These are phyloP conservation scores for Polyporus tsugae DNA, from an alignment of 1,284 basidiomycete species.

Conservation along the genomic window DNA sequence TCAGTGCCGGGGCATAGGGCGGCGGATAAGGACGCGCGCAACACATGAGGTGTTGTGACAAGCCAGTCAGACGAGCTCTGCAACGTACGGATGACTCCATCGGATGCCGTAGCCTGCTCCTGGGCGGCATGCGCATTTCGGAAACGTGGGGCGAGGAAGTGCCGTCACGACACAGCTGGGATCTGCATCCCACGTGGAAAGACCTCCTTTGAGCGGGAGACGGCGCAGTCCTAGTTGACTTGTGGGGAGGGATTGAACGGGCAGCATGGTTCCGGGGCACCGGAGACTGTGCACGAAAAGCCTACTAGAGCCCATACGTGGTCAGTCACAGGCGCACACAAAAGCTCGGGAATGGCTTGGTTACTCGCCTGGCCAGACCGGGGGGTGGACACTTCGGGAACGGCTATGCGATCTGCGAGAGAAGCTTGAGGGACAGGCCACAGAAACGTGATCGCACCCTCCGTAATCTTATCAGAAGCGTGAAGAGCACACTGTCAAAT, in stretches of 20 bases:
- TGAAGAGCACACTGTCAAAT: slow-evolving; percentile 6
- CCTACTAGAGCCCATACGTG: slow-evolving; percentile 20
- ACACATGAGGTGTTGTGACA: slow-evolving; percentile 26
- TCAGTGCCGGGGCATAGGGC: slow-evolving; percentile 29
- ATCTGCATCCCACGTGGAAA: slow-evolving; percentile 29
- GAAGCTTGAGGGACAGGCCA: slow-evolving; percentile 22
- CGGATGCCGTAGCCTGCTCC: slow-evolving; percentile 19
- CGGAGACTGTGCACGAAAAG: slow-evolving; percentile 28
- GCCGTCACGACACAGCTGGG: slow-evolving; percentile 23
- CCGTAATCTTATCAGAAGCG: slow-evolving; percentile 26
- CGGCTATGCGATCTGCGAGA: slow-evolving; percentile 30
- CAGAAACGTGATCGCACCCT: slow-evolving; percentile 14
- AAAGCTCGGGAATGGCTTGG: slow-evolving; percentile 27
- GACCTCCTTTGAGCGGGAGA: slow-evolving; percentile 14
- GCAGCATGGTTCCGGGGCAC: slow-evolving; percentile 27
- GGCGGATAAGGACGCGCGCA: slow-evolving; percentile 20
- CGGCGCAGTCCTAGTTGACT: slow-evolving; percentile 11
- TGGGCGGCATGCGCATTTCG: slow-evolving; percentile 19
- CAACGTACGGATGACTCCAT: slow-evolving; percentile 18
- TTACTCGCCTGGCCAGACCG: slow-evolving; percentile 31
- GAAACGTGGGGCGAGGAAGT: slow-evolving; percentile 18
- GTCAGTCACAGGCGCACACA: slow-evolving; percentile 31
- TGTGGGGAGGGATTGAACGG: slow-evolving; percentile 25
- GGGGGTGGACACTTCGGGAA: slow-evolving; percentile 22
- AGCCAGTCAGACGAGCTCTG: slow-evolving; percentile 23